These are phyloP conservation scores for Dactylonectria macrodidyma DNA, from an alignment of 2,329 filamentous ascomycete species.

Conservation along the genomic window DNA sequence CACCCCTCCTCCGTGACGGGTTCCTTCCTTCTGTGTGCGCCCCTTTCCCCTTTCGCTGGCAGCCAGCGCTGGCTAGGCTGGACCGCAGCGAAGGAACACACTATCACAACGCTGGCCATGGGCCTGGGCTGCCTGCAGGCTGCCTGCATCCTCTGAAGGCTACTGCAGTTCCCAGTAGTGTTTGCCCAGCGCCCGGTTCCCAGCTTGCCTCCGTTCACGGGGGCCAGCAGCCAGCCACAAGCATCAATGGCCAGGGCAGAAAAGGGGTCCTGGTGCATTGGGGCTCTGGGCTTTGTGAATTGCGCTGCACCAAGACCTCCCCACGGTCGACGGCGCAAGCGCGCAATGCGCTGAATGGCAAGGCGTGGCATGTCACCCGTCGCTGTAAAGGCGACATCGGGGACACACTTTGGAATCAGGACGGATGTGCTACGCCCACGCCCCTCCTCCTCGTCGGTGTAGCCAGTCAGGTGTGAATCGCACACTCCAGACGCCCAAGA, in stretches of 20 bases:
- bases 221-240: constrained; percentile 22
- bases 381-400: constrained; percentile 26
- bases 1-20: constrained; percentile 1
- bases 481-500: constrained; percentile 6
- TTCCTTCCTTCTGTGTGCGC: constrained; percentile 5
- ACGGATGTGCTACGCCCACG: constrained; percentile 4
- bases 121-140: constrained; percentile 38
- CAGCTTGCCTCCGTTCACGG: constrained; percentile 22
- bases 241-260: constrained; percentile 16
- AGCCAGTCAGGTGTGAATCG: constrained; percentile 25
- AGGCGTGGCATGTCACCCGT: constrained; percentile 29
- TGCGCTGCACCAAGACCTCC: background rate
- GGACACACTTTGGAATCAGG: constrained; percentile 23
- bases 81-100: constrained; percentile 34
- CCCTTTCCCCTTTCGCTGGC: constrained; percentile 40
- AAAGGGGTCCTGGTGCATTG: constrained; percentile 18
- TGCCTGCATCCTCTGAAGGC: constrained; percentile 15
- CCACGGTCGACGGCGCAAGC: constrained; percentile 3
- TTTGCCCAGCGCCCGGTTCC: constrained; percentile 8
- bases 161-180: constrained; percentile 25
- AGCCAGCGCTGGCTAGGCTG: constrained; percentile 33
- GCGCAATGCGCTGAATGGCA: constrained; percentile 23
- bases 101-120: constrained; percentile 6
- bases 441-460: constrained; percentile 13
- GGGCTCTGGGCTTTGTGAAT: constrained; percentile 4